phyloP scores from a whole-genome alignment of 2,329 filamentous ascomycete genomes.

The Cladosporium phlei region DNA sequence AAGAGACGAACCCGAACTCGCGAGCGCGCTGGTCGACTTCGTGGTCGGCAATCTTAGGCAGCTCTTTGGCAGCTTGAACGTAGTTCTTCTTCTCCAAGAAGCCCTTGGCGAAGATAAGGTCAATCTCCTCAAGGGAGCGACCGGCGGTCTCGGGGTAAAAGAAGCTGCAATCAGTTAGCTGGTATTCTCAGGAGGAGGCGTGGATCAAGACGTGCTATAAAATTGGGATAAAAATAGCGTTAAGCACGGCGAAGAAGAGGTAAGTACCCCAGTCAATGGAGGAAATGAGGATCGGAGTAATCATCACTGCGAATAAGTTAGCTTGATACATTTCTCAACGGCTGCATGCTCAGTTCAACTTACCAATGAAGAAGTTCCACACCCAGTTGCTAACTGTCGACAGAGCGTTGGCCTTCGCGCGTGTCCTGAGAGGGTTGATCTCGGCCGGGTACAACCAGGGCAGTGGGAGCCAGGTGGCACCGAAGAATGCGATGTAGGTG shows the following conservation, averaged over 20 bases:
- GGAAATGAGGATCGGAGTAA: slow-evolving; percentile 37
- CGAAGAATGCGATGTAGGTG: slow-evolving; percentile 28
- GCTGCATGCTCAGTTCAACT: too few species aligned
- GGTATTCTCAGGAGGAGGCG: too few species aligned
- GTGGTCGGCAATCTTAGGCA: slow-evolving; percentile 31
- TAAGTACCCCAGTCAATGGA: slow-evolving; percentile 33
- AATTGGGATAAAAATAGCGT: slow-evolving; percentile 50
- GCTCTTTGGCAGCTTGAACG: slow-evolving; percentile 34
- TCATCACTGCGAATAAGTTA: too few species aligned
- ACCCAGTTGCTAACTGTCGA: slow-evolving; percentile 9
- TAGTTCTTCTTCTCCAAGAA: slow-evolving; percentile 30
- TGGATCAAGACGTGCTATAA: too few species aligned
- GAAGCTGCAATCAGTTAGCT: too few species aligned
- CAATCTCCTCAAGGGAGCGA: slow-evolving; percentile 27
- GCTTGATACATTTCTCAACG: too few species aligned
- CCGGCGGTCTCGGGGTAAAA: slow-evolving; percentile 41
- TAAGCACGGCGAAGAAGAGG: slow-evolving; percentile 47
- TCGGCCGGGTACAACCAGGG: slow-evolving; percentile 26
- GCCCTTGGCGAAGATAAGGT: slow-evolving; percentile 24
- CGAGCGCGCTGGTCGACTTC: slow-evolving; percentile 32
- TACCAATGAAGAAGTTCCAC: slow-evolving; percentile 46
- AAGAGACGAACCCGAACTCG: slow-evolving; percentile 30
- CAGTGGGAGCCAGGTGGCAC: slow-evolving; percentile 23
- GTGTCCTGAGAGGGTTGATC: slow-evolving; percentile 32
- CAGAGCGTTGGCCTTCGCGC: slow-evolving; percentile 20